Evolutionary conservation across 192 early-diverging fungal genomes (phyloP), one percentile per base, ranked within the genome.

Genomic region (Chytriomyces sp.): DNA sequence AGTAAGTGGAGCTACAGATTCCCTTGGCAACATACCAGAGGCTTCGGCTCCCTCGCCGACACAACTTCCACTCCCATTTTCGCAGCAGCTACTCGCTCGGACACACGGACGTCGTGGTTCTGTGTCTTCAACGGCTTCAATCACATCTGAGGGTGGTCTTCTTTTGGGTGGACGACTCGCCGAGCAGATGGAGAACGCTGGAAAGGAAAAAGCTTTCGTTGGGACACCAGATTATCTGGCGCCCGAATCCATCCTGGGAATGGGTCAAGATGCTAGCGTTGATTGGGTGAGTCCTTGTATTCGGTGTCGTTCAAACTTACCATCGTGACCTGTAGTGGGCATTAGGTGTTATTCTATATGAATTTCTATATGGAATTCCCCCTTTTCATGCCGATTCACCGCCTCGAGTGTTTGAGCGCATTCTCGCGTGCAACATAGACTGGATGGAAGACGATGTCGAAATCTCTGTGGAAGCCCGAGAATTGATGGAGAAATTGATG

Each of bases 221-320:
- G 93, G 93, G n/a, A 95, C 93, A 17, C 93, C 93, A 28, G 93
- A 95, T 74, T 95, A 95, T 65, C 66, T 95, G 52, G 93, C 93
- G 14, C 93, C 93, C 17, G 93, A 95, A 68, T 89, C 88, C 64
- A 94, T 95, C 40, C 76, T 95, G 32, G 93, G 93, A 14, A 79
- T 90, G 39, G 91, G 92, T 17, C 91, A 95, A 73, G 92, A 92
- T 67, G 82, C 84, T 4, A 89, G 89, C 77, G 93, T 95, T 7
- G 93, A 95, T 80, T 95, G 93, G 93, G 91, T 93, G 85, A 81
- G 38, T 57, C n/a, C 57, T 49, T 52, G 33, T 70, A 33, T 44
- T 79, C 67, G 57, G 22, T 39, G 52, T 52, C 14, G 55, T 0
- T 72, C 44, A 36, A 28, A 28, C 37, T 34, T 10, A 30, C 19